Base-by-base conservation (phyloP, 768 basidiomycete species). In the Suillus luteus region DNA sequence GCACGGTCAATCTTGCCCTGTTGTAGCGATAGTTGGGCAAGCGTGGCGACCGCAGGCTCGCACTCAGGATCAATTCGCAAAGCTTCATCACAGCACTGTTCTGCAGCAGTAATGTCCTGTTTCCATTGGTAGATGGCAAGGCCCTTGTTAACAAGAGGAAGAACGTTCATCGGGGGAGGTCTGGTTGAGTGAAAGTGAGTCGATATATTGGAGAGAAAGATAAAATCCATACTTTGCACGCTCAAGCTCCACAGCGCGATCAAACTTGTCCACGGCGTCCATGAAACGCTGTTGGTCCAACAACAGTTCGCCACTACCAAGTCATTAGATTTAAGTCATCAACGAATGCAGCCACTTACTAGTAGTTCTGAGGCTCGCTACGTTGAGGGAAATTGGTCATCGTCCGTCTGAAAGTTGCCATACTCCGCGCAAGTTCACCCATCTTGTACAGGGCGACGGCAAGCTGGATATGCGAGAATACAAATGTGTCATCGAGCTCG, bases 401-500 rank as follows among this genome's bases (percentile, higher is more conserved):
- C 49, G 95, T 92, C 70, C 86, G 79, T 68, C 95, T 81, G 85
- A 99, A 99, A 11, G 89, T 92, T 17, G 89, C 91, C 92, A 96
- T 95, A 71, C 90, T 90, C 67, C 89, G 89, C 22, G 84, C 86
- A 12, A 90, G 70, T 66, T 92, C 84, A 38, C 86, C 91, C 62
- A 85, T 75, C 83, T 99, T 98, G 86, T 99, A 99, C 75, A 94
- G 91, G 43, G 96, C 97, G 27, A 99, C 97, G 1, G 96, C 97
- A 60, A 94, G 85, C 73, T 99, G 96, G 65, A 99, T 96, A 70
- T 99, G 97, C 65, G 90, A 92, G 82, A 98, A 99, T 65, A 99
- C 95, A 71, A 99, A 99, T 40, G 81, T 71, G 61, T 88, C 83
- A 71, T 99, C 97, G 43, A 99, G 82, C 64, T 86, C 82, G n/a